Base-by-base conservation (phyloP, 495 filamentous ascomycete species). In the Penicillium silybi region DNA sequence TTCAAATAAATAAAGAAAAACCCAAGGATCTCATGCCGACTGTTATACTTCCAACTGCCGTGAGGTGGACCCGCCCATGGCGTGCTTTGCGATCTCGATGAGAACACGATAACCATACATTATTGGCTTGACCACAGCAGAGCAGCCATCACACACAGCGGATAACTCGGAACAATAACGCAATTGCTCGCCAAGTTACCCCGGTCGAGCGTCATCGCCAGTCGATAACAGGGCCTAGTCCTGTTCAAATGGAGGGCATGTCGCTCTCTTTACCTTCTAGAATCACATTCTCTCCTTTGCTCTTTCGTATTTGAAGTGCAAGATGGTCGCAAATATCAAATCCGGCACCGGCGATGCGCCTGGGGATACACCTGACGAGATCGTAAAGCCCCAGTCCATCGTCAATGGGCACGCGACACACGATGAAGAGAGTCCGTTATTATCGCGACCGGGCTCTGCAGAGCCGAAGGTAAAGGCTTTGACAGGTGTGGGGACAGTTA, bases 401-500 rank as follows among this genome's bases (percentile, higher is more conserved):
- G 18, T 29, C 32, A 35, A 50, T 4, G 40, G 26, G 39, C 22
- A 48, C 41, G n/a, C 5, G 22, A 4, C 13, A 18, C 45, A 34
- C 13, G 68, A 71, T 37, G 66, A 69, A 35, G 68, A 71, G 37
- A 58, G 46, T 25, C 53, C 55, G 5, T 44, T 62, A n/a, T 39
- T 64, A 6, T n/a, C 47, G 27, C 39, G 29, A 2, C 15, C 51
- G 0, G 39, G 32, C 6, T 15, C 44, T 0, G 4, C 37, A 19
- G 56, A 52, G 1, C 15, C 50, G 2, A 52, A 47, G 1, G 41
- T 51, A 1, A 53, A 59, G 35, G 41, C 48, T 2, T 13, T 65
- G 23, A 55, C 54, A 6, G 63, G 63, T 11, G 57, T 73, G 5
- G 47, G 52, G 1, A 67, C 68, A 3, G 65, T 75, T 4, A 66